Base-by-base conservation (phyloP, 1,284 basidiomycete species). In the Entoloma clypeatum region DNA sequence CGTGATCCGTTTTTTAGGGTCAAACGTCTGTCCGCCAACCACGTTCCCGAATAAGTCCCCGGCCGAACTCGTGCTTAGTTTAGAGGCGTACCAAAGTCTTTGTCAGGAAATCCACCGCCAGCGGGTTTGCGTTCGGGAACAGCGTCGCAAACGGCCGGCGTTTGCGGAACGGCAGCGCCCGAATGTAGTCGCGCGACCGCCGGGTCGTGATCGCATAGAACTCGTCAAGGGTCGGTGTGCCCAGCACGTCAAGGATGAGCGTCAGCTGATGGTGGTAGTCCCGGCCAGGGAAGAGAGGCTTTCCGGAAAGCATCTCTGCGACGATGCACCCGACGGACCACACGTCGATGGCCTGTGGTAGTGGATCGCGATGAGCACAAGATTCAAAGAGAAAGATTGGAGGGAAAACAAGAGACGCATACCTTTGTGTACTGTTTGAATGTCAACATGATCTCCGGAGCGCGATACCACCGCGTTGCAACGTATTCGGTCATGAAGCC, bases 301-400 rank as follows among this genome's bases (percentile, higher is more conserved):
- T 88, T 16, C 92, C 89, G 3, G 82, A 87, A 5, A 98, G 72
- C 93, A 98, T 97, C 69, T 98, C 94, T 2, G 92, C 95, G 22
- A 97, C 76, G 60, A 98, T 96, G 61, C 94, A 97, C 5, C 94
- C 94, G 19, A 98, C 90, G 7, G 91, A 93, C 94, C 94, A 96
- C 11, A 94, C 79, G 55, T 93, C 91, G 55, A 94, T 92, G 21
- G 90, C 84, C 82, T 86, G 46, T 39, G 42, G 5, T n/a, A n/a
- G n/a, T n/a, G n/a, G n/a, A n/a, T n/a, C n/a, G 24, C 55, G 7
- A 52, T 51, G 55, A 37, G 43, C 31, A 33, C 37, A 25, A 11
- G 24, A 36, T 11, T 37, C 17, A 41, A 44, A 4, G 36, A 38
- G 43, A 11, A 32, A 32, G 23, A 28, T 2, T 7, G n/a, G 33